Conservation (phyloP, 1,139 yeast genomes). For the Zygosaccharomyces sapae region DNA sequence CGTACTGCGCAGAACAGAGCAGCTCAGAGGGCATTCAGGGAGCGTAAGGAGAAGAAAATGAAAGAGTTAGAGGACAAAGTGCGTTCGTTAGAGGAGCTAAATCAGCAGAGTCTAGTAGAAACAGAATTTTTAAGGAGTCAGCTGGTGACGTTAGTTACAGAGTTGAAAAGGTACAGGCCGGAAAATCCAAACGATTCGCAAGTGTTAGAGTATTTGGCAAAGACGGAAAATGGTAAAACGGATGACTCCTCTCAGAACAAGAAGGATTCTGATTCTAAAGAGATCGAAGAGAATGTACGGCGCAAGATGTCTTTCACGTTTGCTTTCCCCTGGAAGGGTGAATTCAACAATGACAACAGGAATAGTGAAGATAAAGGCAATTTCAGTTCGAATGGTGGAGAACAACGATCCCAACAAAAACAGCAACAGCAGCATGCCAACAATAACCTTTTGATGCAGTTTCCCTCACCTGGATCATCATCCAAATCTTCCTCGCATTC, state of each 20-base stretch:
- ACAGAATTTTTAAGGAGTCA: constrained; percentile 71
- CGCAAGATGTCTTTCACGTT: constrained; percentile 28
- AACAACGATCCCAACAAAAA: neutral
- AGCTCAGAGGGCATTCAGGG: constrained; percentile 95
- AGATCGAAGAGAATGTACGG: constrained; percentile 17
- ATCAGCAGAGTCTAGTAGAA: constrained; percentile 60
- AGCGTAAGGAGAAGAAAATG: constrained; percentile 84
- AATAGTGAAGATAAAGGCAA: constrained; percentile 1
- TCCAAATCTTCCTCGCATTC: constrained; percentile 13
- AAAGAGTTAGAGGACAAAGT: constrained; percentile 82
- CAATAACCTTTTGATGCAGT: constrained; percentile 6
- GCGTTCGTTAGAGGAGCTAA: constrained; percentile 62
- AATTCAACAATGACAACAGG: constrained; percentile 2
- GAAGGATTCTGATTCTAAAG: constrained; percentile 4
- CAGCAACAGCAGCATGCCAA: neutral
- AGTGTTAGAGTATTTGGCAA: constrained; percentile 28
- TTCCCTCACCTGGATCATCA: constrained; percentile 18
- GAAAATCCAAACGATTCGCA: constrained; percentile 26
- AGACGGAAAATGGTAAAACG: constrained; percentile 16
- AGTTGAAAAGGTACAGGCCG: constrained; percentile 60
- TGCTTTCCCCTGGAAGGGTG: constrained; percentile 24
- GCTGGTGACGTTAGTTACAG: constrained; percentile 68
- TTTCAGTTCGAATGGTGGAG: neutral
- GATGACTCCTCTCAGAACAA: neutral
- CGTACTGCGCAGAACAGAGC: constrained; percentile 96